Base-by-base conservation (phyloP, 129 eudicot genomes). In the Erigeron canadensis region DNA sequence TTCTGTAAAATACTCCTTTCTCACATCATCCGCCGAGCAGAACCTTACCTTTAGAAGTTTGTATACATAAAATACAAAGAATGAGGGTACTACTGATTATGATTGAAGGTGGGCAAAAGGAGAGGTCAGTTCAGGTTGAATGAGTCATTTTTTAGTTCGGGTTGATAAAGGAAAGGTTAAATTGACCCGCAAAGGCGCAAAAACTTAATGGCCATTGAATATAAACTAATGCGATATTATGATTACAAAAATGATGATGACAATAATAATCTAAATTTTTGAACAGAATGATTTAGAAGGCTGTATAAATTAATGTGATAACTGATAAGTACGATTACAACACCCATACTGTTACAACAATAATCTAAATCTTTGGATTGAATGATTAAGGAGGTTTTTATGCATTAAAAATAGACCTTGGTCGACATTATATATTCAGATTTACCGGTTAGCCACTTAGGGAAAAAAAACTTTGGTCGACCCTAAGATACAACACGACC, bases 1-100 rank as follows among this genome's bases (percentile, higher is more conserved):
- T 66, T 85, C 84, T 34, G 96, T 84, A 66, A 91, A 91, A 66
- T 86, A 91, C 77, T 88, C 95, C 66, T 91, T 80, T 69, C 82
- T 83, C 69, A 88, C 89, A 58, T 77, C 76, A 72, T 86, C 81
- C 40, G 64, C 93, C 1, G 96, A 86, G 87, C 97, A 91, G 81
- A 91, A 91, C 78, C 87, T 87, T 75, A 81, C 97, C 97, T 91
- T 53, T 47, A 78, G 34, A 11, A 8, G 45, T 56, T 57, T 10
- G 58, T 3, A 58, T 16, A 34, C 42, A 76, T 53, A 15, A 57
- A 21, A 72, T 4, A 11, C 16, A 18, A 12, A 28, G 6, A 48
- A 13, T 23, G 10, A 78, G 45, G 58, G 53, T n/a, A n/a, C 10
- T 54, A 54, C 17, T 21, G 22, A 17, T 53, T 58, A 18, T 8